These are phyloP conservation scores for Meyerozyma smithsonii DNA, from an alignment of 1,139 yeast species.

Conservation along the genomic window DNA sequence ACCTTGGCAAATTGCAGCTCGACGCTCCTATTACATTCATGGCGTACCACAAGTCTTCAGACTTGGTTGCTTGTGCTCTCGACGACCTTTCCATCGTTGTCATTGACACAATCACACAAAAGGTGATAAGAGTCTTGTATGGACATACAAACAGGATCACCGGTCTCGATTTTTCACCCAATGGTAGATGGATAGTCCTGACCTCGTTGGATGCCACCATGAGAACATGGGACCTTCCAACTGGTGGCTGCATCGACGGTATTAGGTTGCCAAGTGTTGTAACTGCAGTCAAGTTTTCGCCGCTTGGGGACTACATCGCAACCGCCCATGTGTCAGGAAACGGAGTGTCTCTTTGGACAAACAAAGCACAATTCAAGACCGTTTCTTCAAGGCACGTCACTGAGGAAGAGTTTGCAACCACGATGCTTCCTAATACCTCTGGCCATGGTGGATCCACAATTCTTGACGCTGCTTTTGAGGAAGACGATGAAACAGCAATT, in stretches of 20 bases:
- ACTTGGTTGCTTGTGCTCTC: conserved; percentile 76
- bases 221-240: conserved; percentile 96
- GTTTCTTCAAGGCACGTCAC: conserved; percentile 72
- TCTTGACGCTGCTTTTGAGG: conserved; percentile 68
- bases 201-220: conserved; percentile 82
- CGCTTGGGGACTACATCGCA: conserved; percentile 86
- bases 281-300: conserved; percentile 76
- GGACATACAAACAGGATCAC: conserved; percentile 93
- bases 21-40: conserved; percentile 76
- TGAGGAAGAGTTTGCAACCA: conserved; percentile 62
- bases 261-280: conserved; percentile 73
- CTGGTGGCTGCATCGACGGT: conserved; percentile 97
- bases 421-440: conserved; percentile 68
- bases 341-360: conserved; percentile 92
- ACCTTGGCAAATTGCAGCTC: conserved; percentile 62
- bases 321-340: conserved; percentile 89
- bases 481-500: conserved; percentile 24
- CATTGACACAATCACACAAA: conserved; percentile 76
- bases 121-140: conserved; percentile 78
- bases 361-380: conserved; percentile 76
- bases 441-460: conserved; percentile 77
- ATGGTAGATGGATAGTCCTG: conserved; percentile 92
- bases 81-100: conserved; percentile 86
- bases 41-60: conserved; percentile 77
- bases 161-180: conserved; percentile 85